A percentile compares a stretch with the other conserved stretches of the same genome.
Conservation (phyloP, 345 rosid species). For the Eucalyptus leucophloia region DNA sequence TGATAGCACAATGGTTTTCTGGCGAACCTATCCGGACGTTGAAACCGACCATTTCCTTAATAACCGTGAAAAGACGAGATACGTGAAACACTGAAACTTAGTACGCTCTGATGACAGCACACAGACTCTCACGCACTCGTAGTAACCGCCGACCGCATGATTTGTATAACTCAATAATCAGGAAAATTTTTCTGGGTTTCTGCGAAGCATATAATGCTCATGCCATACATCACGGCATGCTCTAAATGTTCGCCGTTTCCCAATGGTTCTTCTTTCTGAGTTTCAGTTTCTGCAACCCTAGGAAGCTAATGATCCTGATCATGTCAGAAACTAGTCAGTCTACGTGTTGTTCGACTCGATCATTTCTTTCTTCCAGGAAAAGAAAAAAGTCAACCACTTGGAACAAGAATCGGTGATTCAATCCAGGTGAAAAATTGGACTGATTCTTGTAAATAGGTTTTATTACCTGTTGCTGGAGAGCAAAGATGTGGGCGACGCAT, state of each 20-base stretch:
- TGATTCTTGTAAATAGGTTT: not conserved
- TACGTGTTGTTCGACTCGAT: not conserved
- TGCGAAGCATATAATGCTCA: not conserved
- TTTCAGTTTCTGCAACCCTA: not conserved
- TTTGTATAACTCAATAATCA: not conserved
- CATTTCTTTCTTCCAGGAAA: not conserved
- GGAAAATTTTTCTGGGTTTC: not conserved
- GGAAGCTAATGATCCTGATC: not conserved
- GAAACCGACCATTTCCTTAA: not conserved
- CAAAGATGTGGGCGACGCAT: conserved; percentile 81
- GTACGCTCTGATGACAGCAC: not conserved
- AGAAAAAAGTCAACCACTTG: not conserved
- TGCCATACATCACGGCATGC: not conserved
- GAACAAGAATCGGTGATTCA: conserved; percentile 30
- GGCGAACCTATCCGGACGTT: not conserved
- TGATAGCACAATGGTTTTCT: not conserved
- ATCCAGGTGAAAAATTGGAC: not conserved
- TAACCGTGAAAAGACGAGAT: not conserved
- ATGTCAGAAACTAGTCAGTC: not conserved
- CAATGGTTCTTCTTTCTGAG: not conserved
- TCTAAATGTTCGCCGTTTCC: not conserved
- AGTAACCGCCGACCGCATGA: not conserved
- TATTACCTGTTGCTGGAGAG: conserved; percentile 65
- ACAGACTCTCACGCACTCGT: not conserved
- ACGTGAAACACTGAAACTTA: not conserved